Percentiles rank a stretch among this genome's conserved stretches.
phyloP scores from a whole-genome alignment of 331 rosid species.

The Acacia concinna region DNA sequence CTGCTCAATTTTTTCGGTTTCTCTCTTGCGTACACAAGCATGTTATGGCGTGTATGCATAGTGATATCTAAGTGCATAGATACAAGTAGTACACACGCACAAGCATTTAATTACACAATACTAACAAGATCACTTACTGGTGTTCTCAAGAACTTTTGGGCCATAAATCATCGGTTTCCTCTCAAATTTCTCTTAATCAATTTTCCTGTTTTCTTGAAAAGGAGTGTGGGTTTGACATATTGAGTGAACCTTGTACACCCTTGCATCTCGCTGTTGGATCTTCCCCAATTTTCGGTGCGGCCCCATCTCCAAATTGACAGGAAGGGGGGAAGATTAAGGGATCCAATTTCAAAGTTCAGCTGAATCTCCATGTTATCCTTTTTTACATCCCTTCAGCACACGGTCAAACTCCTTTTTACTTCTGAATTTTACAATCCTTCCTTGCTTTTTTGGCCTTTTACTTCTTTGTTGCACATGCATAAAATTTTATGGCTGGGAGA shows the following conservation, averaged over 20 bases:
- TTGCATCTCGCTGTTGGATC: background rate
- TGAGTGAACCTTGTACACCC: background rate
- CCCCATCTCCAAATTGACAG: background rate
- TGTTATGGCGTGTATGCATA: background rate
- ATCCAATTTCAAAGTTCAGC: background rate
- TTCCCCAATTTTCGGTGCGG: background rate
- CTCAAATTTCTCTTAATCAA: background rate
- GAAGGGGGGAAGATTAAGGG: background rate
- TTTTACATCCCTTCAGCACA: background rate
- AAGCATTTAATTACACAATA: background rate
- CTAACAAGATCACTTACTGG: background rate
- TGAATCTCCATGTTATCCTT: background rate
- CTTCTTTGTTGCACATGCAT: background rate
- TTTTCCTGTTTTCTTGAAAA: background rate
- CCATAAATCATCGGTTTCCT: background rate
- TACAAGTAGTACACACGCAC: background rate
- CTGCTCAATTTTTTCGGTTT: slow-evolving; percentile 14
- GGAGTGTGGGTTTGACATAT: background rate
- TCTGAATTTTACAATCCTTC: background rate
- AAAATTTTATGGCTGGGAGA: background rate
- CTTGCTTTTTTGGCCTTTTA: background rate
- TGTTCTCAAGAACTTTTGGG: background rate
- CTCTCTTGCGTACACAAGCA: background rate
- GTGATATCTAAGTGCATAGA: background rate
- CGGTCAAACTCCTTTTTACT: background rate